These are phyloP conservation scores for Castanea sativa DNA, from an alignment of 306 rosid species.

Conservation along the genomic window DNA sequence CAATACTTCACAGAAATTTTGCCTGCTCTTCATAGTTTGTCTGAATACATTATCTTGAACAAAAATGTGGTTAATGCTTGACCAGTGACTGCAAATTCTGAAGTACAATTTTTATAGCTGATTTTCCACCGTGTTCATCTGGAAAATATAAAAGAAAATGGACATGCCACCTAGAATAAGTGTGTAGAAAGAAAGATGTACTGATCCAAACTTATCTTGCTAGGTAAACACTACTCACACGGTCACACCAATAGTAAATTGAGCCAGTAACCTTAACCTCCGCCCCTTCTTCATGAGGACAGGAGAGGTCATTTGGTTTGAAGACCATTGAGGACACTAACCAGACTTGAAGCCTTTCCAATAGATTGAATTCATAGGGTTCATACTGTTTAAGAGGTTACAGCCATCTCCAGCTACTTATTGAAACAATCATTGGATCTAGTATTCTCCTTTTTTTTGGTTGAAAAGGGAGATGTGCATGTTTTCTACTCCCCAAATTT, in stretches of 20 bases:
- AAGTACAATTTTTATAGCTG: neutral
- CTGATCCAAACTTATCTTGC: neutral
- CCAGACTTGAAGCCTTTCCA: neutral
- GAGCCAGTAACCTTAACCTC: neutral
- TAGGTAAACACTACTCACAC: neutral
- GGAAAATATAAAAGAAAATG: neutral
- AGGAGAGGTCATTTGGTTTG: neutral
- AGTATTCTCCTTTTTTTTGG: neutral
- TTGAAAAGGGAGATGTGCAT: neutral
- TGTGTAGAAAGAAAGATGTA: neutral
- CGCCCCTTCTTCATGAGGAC: neutral
- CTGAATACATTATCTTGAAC: neutral
- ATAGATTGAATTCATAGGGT: neutral
- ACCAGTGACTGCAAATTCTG: neutral
- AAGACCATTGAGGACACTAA: neutral
- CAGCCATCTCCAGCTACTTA: neutral
- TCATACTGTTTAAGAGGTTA: too few relatives aligned
- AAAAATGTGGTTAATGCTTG: neutral
- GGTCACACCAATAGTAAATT: neutral
- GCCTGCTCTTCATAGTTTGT: neutral
- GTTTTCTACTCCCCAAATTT: neutral
- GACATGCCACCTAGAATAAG: neutral
- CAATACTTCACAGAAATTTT: neutral
- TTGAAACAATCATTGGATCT: neutral
- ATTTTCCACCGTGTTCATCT: neutral